phyloP scores from a whole-genome alignment of 352 stramenopile genomes.

The Globisporangium ultimum region DNA sequence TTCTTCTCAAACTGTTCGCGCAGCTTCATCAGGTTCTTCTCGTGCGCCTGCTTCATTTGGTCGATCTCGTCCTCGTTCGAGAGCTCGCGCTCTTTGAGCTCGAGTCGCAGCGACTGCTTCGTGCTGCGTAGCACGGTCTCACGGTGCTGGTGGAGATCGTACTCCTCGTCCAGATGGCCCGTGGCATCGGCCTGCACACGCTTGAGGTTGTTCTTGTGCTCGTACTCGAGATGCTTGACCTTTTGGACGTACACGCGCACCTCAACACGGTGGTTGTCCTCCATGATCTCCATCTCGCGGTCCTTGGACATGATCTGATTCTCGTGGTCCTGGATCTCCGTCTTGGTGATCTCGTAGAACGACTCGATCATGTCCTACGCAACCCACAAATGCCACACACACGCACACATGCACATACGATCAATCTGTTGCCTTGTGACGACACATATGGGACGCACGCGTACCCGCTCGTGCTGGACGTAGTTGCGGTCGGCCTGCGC shows the following conservation, averaged over 20 bases:
- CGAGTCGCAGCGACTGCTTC: constrained; percentile 73
- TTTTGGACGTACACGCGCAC: constrained; percentile 93
- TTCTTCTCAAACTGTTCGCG: constrained; percentile 89
- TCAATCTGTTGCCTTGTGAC: too few species aligned
- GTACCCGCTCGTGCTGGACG: constrained; percentile 90
- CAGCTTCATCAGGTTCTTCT: constrained; percentile 92
- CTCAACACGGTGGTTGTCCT: constrained; percentile 94
- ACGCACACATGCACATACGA: not conserved
- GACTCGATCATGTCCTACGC: constrained; percentile 92
- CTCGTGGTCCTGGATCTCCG: constrained; percentile 90
- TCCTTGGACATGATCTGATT: constrained; percentile 91
- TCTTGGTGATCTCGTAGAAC: constrained; percentile 94
- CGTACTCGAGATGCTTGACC: constrained; percentile 94
- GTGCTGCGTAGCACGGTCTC: constrained; percentile 63
- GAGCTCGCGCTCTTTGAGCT: constrained; percentile 82
- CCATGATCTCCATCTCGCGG: constrained; percentile 94
- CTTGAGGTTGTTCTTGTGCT: constrained; percentile 94
- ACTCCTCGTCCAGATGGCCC: constrained; percentile 72
- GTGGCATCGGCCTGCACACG: constrained; percentile 65
- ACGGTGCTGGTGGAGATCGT: constrained; percentile 59
- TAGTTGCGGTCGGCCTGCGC: constrained; percentile 92
- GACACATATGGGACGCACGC: not conserved
- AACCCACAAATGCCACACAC: not conserved
- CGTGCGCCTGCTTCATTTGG: constrained; percentile 89
- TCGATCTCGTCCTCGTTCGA: constrained; percentile 88